Base-by-base conservation (phyloP, 768 basidiomycete species). In the Russula sp. region DNA sequence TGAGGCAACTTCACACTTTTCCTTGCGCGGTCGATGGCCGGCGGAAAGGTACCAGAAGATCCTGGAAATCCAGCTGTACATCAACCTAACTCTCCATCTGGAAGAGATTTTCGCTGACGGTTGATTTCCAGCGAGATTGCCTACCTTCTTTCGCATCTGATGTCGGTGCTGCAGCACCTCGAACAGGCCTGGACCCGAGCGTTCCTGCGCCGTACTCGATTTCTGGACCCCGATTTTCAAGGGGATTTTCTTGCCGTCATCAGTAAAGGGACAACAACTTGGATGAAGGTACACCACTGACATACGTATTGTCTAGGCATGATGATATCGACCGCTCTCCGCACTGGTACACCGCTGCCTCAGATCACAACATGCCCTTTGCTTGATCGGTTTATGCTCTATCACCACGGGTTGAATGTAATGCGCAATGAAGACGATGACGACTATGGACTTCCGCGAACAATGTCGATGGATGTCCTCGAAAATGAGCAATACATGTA, bases 241-340 rank as follows among this genome's bases (percentile, higher is more conserved):
- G 93, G 92, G 1, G 91, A 93, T 59, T 78, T 92, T 7, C 77
- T 94, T 4, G 88, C 91, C 10, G 88, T 93, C 7, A 84, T 93
- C 60, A 86, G 88, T 87, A 62, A 56, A 53, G 82, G 69, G 52
- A 32, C 32, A 1, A 34, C 32, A 29, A 42, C 63, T 22, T 11
- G 7, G n/a, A n/a, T 25, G 34, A 29, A 3, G 3, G 46, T n/a
- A 32, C 38, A 22, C 25, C 14, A 34, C 55, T 38, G 32, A 35
- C 47, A 47, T 49, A 8, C 20, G 20, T 29, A 36, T 32, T 10
- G 8, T 20, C 18, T 36, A 90, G 89, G 81, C 36, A 82, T 95
- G 81, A 84, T 90, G 81, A 84, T 90, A 58, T 86, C 90, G 0
- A 85, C 84, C 0, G 80, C 90, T 8, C 75, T 95, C 18, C 81